Base-by-base conservation (phyloP, 2,329 filamentous ascomycete species). In the Dendrostoma leiphaemia region DNA sequence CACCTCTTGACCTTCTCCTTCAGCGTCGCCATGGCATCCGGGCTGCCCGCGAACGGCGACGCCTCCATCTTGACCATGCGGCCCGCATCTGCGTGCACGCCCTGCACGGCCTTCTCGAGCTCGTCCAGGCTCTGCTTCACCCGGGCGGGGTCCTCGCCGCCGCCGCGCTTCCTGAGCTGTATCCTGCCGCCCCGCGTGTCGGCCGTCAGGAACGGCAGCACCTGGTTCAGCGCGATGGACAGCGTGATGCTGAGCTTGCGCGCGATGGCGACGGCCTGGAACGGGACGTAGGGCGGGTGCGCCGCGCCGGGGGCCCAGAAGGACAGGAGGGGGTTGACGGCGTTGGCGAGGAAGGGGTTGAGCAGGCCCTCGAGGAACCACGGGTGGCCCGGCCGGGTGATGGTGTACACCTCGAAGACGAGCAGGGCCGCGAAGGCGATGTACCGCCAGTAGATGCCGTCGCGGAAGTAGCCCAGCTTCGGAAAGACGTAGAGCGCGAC, bases 161-260 rank as follows among this genome's bases (percentile, higher is more conserved):
- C 71, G 4, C 72, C 72, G 5, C 65, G 66, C 52, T 63, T 63
- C 29, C 63, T 60, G 50, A 63, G 59, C 47, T 57, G 59, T 41
- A 67, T 50, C 59, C 56, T 65, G 60, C 61, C 68, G 51, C 63
- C 67, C 59, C 53, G 67, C 60, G 64, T 72, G 59, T 72, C 73
- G 60, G 65, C 71, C 45, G 68, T 71, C 12, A 90, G 71, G 4
- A 91, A 73, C 3, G 90, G 90, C 0, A 88, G 87, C 48, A 95
- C 80, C 70, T 96, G 91, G 6, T 86, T 86, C 54, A 96, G 82
- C 48, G 90, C 92, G 60, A 96, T 90, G 70, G 90, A 92, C 24
- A 90, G 71, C 2, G 91, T 92, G 48, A 97, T 75, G 15, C 85
- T 84, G 21, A 90, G 74, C 67, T 90, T 90, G 57, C 92, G 85